Evolutionary conservation across 2,329 filamentous ascomycete species (phyloP).

Genomic region (Aspergillus candidus): DNA sequence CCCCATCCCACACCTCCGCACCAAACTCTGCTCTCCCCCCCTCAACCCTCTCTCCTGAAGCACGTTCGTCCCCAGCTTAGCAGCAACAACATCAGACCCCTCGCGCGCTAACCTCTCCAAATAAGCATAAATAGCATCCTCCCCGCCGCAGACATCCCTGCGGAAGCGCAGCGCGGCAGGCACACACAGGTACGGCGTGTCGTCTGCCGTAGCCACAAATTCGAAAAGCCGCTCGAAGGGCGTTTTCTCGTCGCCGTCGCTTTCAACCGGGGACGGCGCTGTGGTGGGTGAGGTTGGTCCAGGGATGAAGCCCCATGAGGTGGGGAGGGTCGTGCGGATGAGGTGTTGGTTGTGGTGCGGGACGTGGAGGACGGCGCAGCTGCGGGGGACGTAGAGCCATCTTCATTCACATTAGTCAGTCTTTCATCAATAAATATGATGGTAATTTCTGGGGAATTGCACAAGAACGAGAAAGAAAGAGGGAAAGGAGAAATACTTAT

Average conservation of each 20-base stretch:
- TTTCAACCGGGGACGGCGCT: conserved; percentile 45
- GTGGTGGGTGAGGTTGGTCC: conserved; percentile 30
- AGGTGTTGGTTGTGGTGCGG: conserved; percentile 68
- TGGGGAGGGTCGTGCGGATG: conserved; percentile 69
- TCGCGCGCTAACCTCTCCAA: conserved; percentile 56
- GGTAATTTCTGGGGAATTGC: no score
- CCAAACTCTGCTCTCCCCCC: conserved; percentile 20
- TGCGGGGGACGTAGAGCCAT: conserved; percentile 78
- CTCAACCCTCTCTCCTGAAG: conserved; percentile 49
- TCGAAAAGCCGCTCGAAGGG: conserved; percentile 66
- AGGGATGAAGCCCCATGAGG: conserved; percentile 69
- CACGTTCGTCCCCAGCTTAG: conserved; percentile 61
- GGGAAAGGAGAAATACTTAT: conserved; percentile 50
- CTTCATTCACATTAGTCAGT: no score
- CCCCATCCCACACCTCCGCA: conserved; percentile 63
- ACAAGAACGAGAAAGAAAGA: not conserved
- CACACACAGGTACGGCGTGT: conserved; percentile 64
- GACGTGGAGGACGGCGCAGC: conserved; percentile 75
- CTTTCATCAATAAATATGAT: no score
- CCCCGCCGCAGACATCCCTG: conserved; percentile 62
- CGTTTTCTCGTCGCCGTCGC: conserved; percentile 40
- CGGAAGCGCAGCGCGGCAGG: conserved; percentile 68
- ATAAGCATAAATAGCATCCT: conserved; percentile 62
- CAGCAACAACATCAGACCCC: conserved; percentile 57
- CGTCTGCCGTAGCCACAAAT: conserved; percentile 70